phyloP scores from a whole-genome alignment of 1,284 basidiomycete genomes.

The Irpex sp. region DNA sequence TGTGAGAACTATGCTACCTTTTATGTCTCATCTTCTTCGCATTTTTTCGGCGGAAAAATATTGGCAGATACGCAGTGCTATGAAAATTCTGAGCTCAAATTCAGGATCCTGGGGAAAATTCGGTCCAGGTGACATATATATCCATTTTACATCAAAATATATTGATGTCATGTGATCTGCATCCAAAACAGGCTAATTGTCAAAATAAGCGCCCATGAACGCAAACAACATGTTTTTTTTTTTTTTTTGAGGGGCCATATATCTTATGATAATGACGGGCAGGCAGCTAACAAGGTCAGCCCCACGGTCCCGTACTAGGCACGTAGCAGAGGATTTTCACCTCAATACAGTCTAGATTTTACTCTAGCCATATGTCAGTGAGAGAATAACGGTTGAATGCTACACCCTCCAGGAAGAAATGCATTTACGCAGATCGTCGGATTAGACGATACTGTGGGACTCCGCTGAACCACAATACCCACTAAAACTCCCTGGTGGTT shows the following conservation, averaged over 20 bases:
- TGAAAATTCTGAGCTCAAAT: no score
- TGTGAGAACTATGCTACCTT: no score
- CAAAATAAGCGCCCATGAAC: no score
- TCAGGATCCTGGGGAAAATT: no score
- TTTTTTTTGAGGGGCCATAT: not conserved
- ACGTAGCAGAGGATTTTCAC: not conserved
- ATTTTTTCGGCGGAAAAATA: no score
- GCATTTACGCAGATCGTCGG: not conserved
- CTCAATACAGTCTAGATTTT: not conserved
- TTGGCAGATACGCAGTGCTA: no score
- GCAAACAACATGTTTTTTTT: no score
- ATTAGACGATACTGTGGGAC: not conserved
- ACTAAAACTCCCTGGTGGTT: not conserved
- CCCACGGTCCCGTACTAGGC: not conserved
- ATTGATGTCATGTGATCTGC: no score
- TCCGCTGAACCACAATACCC: not conserved
- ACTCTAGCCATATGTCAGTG: not conserved
- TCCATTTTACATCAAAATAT: no score
- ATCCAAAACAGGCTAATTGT: no score
- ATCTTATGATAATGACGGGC: not conserved
- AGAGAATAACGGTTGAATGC: not conserved
- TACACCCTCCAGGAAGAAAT: not conserved
- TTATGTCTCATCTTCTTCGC: no score
- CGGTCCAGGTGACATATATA: no score
- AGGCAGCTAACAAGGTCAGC: not conserved